Evolutionary conservation across 768 basidiomycete species (phyloP), one percentile per base, ranked within the genome.

Genomic region (Lentinula sp.): DNA sequence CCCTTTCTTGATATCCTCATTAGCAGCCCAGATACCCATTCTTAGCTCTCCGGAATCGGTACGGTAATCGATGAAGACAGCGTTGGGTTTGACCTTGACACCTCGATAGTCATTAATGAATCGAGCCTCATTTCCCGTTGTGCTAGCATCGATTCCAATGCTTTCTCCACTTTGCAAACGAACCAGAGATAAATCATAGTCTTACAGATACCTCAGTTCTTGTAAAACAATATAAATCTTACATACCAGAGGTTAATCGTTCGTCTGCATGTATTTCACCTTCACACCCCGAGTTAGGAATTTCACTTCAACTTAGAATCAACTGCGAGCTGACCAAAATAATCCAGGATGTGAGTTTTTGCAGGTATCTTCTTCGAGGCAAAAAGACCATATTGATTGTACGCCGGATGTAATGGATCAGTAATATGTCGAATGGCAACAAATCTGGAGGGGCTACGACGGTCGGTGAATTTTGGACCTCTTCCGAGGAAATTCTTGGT

Each of bases 71-170:
- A 78, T 74, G 66, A 93, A 93, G 32, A 82, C 65, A 0, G 85
- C 88, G 65, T 94, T 94, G 4, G 91, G 85, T 68, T 77, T 86
- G 23, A 71, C 70, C 53, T 70, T 75, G n/a, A 94, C 77, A 2
- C 93, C 91, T 59, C 95, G 82, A 73, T 88, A 98, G 75, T 96
- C 95, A 66, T 97, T 97, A 61, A 93, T 79, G 69, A 96, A 95
- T 67, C 95, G 78, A 1, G 88, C 88, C 71, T 94, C 91, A 73
- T 95, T 97, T 32, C 95, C 95, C 77, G 83, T 83, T 2, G 48
- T 65, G 32, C 77, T 76, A 18, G 93, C 93, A 70, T 97, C 94
- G 43, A 91, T 78, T 1, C 93, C 94, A 18, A 95, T 81, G 67
- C 77, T 87, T 43, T 81, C 68, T 7, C 83, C 84, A 56, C 79